Conservation (phyloP, 2,329 filamentous ascomycete species). For the Colletotrichum noveboracense region DNA sequence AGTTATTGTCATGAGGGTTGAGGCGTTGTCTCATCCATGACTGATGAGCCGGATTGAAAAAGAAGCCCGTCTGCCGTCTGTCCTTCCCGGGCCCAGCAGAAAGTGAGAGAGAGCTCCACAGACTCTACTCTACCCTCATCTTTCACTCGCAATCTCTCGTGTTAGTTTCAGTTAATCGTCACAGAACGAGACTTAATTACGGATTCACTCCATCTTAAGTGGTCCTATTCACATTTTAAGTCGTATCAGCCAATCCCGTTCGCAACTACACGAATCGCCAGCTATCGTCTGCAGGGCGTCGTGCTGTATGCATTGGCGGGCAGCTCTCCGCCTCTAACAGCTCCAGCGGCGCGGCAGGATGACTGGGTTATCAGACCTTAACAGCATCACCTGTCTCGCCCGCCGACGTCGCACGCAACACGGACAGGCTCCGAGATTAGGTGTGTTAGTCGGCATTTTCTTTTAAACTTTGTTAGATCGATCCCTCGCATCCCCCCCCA, state of each 20-base stretch:
- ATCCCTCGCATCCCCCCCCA: neutral
- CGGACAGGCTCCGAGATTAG: neutral
- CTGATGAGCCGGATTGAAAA: neutral
- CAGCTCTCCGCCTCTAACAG: neutral
- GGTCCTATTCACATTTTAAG: neutral
- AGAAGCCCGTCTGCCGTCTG: neutral
- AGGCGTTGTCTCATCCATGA: neutral
- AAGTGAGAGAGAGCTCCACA: neutral
- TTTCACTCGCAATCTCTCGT: neutral
- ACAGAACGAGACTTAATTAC: neutral
- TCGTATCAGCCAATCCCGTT: neutral
- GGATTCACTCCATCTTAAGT: neutral
- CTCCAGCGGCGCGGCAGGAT: neutral
- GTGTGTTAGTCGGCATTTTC: constrained; percentile 9
- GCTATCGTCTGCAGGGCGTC: neutral
- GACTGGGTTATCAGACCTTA: constrained; percentile 1
- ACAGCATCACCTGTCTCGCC: neutral
- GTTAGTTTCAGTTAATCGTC: neutral
- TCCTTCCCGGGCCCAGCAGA: neutral
- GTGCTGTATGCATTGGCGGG: neutral
- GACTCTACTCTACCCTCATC: neutral
- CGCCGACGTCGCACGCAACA: neutral
- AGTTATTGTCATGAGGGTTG: neutral
- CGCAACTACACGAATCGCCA: neutral
- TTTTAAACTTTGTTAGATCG: neutral